Conservation (phyloP, 805 yeast genomes). For the Candida nonsorbophila region DNA sequence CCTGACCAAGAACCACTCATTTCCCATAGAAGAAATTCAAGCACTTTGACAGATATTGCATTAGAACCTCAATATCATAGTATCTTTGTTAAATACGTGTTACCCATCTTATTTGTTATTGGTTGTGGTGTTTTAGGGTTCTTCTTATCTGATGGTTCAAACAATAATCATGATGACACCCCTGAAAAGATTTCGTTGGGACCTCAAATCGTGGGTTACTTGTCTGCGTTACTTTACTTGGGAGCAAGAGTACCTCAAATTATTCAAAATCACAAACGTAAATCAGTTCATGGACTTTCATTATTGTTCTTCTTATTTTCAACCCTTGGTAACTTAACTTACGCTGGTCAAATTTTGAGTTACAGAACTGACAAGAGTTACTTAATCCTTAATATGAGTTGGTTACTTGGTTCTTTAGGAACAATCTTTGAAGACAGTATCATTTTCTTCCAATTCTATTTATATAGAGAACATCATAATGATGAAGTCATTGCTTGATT, state of each 20-base stretch:
- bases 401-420: conserved; percentile 77
- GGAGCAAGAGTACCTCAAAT: conserved; percentile 84
- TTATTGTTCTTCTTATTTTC: conserved; percentile 73
- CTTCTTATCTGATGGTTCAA: conserved; percentile 38
- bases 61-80: conserved; percentile 44
- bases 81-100: conserved; percentile 43
- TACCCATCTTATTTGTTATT: conserved; percentile 59
- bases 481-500: conserved; percentile 2
- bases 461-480: conserved; percentile 39
- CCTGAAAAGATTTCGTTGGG: conserved; percentile 36
- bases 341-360: conserved; percentile 66
- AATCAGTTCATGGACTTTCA: conserved; percentile 82
- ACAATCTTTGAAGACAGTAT: conserved; percentile 66
- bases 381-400: conserved; percentile 57
- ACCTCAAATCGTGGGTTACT: conserved; percentile 66
- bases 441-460: conserved; percentile 63
- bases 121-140: conserved; percentile 61
- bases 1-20: conserved; percentile 28
- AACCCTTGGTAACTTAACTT: conserved; percentile 69
- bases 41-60: conserved; percentile 47
- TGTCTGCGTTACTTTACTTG: conserved; percentile 62
- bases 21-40: conserved; percentile 41
- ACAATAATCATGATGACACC: conserved; percentile 12
- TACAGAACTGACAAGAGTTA: conserved; percentile 60
- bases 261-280: conserved; percentile 67